Base-by-base conservation (phyloP, 768 basidiomycete genomes). In the Leccinum subtestaceum region DNA sequence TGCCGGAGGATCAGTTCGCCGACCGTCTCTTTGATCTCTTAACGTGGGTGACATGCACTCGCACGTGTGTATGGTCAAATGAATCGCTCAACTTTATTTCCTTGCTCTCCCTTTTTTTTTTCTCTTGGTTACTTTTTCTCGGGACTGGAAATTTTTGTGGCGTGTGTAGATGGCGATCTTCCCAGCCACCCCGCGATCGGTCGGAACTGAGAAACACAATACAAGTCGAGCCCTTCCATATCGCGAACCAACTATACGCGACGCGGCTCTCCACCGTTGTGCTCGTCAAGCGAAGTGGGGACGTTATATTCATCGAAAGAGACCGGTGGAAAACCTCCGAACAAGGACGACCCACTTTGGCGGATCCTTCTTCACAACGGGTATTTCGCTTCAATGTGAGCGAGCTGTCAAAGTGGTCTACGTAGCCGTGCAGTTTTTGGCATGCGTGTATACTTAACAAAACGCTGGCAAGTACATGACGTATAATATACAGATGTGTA, bases 191-290 rank as follows among this genome's bases (percentile, higher is more conserved):
- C 75, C 85, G 57, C 19, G 74, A 80, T 58, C 85, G 83, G 46
- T 74, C 75, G 56, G 80, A 86, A 47, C 77, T 88, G 63, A 82
- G 77, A 62, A 81, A 83, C 60, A 85, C 87, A n/a, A 78, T 91
- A 4, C 79, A 83, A 25, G 85, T 88, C 50, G 71, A 75, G 32
- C 87, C 88, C n/a, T 25, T 88, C 25, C 62, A 60, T 29, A 1
- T 52, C 19, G 50, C 45, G 2, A 19, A 67, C 58, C 56, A 32
- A 25, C 69, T 68, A 60, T 91, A 89, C 66, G 91, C 81, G 47
- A 93, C 91, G 34, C 86, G 91, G 15, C 71, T 89, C 54, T 82
- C 91, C 46, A 91, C 88, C 3, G 82, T 90, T 43, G 67, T 93
- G 52, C 80, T 93, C 57, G 75, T 93, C 19, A 77, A 78, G 57